Base-by-base conservation (phyloP, 2,329 filamentous ascomycete species). In the Ascochyta clinopodiicola region DNA sequence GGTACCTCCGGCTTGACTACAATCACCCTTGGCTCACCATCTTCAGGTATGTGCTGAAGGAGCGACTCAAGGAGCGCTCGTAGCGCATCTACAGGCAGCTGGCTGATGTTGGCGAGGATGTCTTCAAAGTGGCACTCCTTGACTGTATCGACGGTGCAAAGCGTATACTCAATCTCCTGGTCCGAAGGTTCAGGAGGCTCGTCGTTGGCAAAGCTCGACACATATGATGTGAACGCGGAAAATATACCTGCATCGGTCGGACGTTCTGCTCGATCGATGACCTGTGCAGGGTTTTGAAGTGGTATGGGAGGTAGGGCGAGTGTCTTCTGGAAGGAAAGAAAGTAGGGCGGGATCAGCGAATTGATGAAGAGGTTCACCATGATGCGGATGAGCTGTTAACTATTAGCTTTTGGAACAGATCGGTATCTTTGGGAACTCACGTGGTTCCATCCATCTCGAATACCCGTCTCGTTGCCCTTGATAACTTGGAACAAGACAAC, bases 181-280 rank as follows among this genome's bases (percentile, higher is more conserved):
- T 98, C 92, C 1, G 95, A 98, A 2, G 95, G 95, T 77, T 99
- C 95, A 0, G 95, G 95, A 12, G 95, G 95, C 70, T 99, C 95
- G 75, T 98, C 95, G 10, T 95, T 96, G 37, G 96, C 95, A 73
- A 99, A 98, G 74, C 94, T 98, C n/a, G 93, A 96, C 29, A 99
- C 92, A 69, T 98, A 99, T 5, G 91, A 96, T 0, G 94, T 96
- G 68, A 99, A 91, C 1, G 94, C 92, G 4, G 93, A 96, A 73
- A 99, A 92, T 44, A 99, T 85, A 6, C 95, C 92, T 2, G 88
- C 87, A 25, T 99, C 95, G 54, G 82, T 86, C 31, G 88, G 82
- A 61, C 91, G 90, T 37, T 90, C 83, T 52, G 88, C 92, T 52
- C 94, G 87, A 72, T 98, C 95, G 62, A 99, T 93, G 44, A 98